Percentiles rank a stretch among this genome's conserved stretches.
Evolutionary conservation across 163 green algal species (phyloP).

Genomic region (Scenedesmus sp.): DNA sequence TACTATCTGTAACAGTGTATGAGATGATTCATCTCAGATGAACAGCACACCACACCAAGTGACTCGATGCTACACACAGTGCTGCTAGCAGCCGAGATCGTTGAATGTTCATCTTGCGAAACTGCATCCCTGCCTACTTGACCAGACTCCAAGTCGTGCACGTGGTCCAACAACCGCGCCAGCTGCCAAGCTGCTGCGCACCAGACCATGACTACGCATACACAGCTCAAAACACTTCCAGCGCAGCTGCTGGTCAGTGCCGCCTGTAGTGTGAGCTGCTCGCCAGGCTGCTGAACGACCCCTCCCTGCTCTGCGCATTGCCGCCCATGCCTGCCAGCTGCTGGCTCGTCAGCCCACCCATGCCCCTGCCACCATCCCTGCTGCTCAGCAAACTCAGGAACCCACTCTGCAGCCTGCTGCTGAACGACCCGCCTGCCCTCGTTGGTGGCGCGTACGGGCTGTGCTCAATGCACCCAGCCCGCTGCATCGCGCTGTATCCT

Average conservation of each 20-base stretch:
- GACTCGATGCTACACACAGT: background rate
- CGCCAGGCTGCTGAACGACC: conserved; percentile 44
- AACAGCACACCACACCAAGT: background rate
- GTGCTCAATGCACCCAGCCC: background rate
- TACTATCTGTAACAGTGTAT: too few relatives aligned
- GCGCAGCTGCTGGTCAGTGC: background rate
- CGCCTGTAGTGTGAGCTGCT: conserved; percentile 16
- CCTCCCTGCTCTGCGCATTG: conserved; percentile 29
- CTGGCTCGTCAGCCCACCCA: background rate
- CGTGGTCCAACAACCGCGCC: too few relatives aligned
- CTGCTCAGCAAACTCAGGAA: conserved; percentile 46
- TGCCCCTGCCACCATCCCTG: conserved; percentile 6
- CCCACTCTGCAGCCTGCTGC: conserved; percentile 33
- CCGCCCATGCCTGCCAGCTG: conserved; percentile 32
- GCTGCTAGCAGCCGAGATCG: background rate
- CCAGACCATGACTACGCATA: background rate
- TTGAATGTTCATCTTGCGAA: background rate
- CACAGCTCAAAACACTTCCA: background rate
- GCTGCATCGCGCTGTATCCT: background rate
- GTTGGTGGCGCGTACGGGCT: background rate
- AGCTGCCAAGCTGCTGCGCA: too few relatives aligned
- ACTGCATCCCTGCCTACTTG: background rate
- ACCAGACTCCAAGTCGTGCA: background rate
- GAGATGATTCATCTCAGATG: background rate
- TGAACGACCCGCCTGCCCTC: conserved; percentile 31